Base-by-base conservation (phyloP, 2,329 filamentous ascomycete genomes). In the Dothiorella sarmentorum region DNA sequence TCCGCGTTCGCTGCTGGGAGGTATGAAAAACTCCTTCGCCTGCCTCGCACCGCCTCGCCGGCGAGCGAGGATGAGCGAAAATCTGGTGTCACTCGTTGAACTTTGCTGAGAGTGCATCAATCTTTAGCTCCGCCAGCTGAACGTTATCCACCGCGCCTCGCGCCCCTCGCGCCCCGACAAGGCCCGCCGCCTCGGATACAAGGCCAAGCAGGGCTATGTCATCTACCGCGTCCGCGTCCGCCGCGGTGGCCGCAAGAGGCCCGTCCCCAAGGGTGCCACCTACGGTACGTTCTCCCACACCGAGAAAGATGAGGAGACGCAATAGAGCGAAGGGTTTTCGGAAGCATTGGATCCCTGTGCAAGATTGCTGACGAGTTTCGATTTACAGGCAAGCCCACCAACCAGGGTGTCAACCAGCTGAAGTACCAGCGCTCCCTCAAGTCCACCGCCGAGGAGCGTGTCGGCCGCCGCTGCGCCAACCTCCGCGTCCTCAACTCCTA, bases 141-240 rank as follows among this genome's bases (percentile, higher is more conserved):
- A 97, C 84, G 92, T 97, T 81, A 94, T 97, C 84, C 94, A 99
- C 88, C 93, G 94, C 79, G 94, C 94, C 77, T 95, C 91, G 75
- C 92, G 93, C 75, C 94, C 94, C 72, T 96, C 92, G 74, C 94
- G 94, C 80, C 94, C 94, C 76, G 95, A 99, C 85, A 99, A 99
- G 90, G 94, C 95, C 77, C 94, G 94, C 82, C 94, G 95, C 81
- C 90, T 99, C 72, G 94, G 94, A 75, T 99, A 99, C 91, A 99
- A 99, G 90, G 94, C 95, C 85, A 99, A 99, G 91, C 94, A 99
- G 85, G 94, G 94, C 81, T 99, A 97, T 85, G 94, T 99, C 78
- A 91, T 99, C 89, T 99, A 99, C 89, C 94, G 94, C 79, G 86
- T 95, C 76, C 94, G 94, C 78, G 94, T 99, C 73, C 90, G 94